Evolutionary conservation across 306 rosid species (phyloP).

Genomic region (Castanopsis chinensis): DNA sequence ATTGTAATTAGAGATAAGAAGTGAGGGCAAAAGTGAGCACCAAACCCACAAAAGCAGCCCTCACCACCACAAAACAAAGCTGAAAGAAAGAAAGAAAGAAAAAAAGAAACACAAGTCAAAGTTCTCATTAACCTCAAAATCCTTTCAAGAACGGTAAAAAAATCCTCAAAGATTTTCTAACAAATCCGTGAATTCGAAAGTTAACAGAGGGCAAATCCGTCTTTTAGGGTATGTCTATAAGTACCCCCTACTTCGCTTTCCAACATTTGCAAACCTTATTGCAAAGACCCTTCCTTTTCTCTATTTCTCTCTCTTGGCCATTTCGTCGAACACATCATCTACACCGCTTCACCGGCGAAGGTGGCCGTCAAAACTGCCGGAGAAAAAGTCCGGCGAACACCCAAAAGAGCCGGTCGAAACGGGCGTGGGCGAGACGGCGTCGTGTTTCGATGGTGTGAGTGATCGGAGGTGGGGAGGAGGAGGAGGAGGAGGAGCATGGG

Average conservation of each 20-base stretch:
- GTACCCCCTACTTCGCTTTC: slow-evolving; percentile 46
- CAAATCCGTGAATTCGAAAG: background rate
- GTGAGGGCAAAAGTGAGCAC: background rate
- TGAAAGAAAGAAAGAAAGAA: background rate
- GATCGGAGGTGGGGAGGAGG: slow-evolving; percentile 32
- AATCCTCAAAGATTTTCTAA: background rate
- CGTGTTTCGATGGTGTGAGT: slow-evolving; percentile 46
- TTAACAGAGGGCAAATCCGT: slow-evolving; percentile 13
- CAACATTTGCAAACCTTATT: slow-evolving; percentile 30
- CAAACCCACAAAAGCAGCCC: background rate
- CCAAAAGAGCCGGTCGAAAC: too few relatives aligned
- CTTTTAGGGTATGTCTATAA: slow-evolving; percentile 32
- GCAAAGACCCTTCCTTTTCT: slow-evolving; percentile 27
- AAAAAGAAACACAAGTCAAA: background rate
- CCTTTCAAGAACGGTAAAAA: slow-evolving; percentile 6
- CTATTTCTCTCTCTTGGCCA: background rate
- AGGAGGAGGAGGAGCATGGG: slow-evolving; percentile 42
- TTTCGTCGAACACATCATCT: slow-evolving; percentile 3
- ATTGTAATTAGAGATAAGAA: background rate
- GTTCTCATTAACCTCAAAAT: background rate
- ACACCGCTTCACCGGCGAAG: slow-evolving; percentile 37
- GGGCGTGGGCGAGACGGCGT: slow-evolving; percentile 26
- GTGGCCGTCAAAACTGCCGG: slow-evolving; percentile 35
- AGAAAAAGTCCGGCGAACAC: background rate
- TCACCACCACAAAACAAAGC: background rate